phyloP scores from a whole-genome alignment of 371 early-diverging fungal genomes.

The Lichtheimia hyalospora region DNA sequence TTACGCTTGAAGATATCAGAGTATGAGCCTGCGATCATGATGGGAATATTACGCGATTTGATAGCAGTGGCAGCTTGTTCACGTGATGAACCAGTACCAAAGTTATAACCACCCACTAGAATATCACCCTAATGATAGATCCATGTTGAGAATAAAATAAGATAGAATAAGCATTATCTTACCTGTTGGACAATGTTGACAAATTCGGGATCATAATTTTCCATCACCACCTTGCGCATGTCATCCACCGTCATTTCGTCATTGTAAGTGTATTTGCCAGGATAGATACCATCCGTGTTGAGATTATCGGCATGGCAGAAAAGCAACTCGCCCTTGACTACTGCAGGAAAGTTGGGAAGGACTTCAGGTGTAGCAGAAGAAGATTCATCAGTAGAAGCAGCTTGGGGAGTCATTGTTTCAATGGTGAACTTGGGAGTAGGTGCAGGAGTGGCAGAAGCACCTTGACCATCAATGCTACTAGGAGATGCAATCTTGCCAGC shows the following conservation, averaged over 20 bases:
- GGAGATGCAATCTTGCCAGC: constrained; percentile 81
- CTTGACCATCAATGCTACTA: constrained; percentile 15
- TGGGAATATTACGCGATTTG: constrained; percentile 78
- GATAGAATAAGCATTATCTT: too few species aligned
- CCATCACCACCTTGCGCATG: constrained; percentile 95
- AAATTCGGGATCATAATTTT: constrained; percentile 94
- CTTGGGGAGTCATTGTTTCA: constrained; percentile 9
- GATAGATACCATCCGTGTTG: constrained; percentile 97
- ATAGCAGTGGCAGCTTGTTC: constrained; percentile 97
- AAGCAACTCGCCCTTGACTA: constrained; percentile 77
- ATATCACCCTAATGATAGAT: constrained; percentile 66
- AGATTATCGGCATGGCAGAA: constrained; percentile 90
- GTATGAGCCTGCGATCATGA: constrained; percentile 88
- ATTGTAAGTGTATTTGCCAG: constrained; percentile 94
- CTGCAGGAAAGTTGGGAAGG: constrained; percentile 72
- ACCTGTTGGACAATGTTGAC: constrained; percentile 54
- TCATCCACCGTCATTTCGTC: constrained; percentile 85
- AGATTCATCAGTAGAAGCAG: constrained; percentile 15
- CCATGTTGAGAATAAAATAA: too few species aligned
- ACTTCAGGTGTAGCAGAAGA: constrained; percentile 25
- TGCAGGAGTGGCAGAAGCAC: constrained; percentile 7
- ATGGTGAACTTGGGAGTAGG: constrained; percentile 21
- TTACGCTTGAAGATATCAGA: constrained; percentile 97
- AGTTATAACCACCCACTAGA: constrained; percentile 90
- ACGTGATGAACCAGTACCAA: constrained; percentile 95